A percentile compares a stretch with the other conserved stretches of the same genome.
Evolutionary conservation across 164 flowering plant species (phyloP).

Genomic region (Vitis vinifera): DNA sequence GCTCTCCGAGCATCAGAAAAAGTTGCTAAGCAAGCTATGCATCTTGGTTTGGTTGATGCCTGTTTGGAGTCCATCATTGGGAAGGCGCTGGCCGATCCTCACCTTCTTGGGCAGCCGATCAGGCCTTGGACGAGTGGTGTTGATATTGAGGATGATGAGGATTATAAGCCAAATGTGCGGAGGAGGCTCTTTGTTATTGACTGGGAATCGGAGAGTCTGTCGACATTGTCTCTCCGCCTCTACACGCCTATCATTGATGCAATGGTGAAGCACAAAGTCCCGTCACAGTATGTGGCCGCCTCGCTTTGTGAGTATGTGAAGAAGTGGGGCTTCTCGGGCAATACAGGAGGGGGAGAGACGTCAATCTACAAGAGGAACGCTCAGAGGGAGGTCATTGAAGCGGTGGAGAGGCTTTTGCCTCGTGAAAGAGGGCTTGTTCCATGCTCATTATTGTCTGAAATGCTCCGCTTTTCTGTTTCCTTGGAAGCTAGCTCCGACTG

Average conservation of each 20-base stretch:
- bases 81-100: constrained; percentile 49
- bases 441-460: constrained; percentile 49
- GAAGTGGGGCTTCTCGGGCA: constrained; percentile 34
- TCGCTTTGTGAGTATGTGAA: constrained; percentile 48
- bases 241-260: constrained; percentile 44
- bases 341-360: constrained; percentile 6
- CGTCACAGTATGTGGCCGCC: constrained; percentile 39
- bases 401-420: constrained; percentile 67
- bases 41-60: constrained; percentile 44
- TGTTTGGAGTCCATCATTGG: constrained; percentile 47
- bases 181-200: constrained; percentile 36
- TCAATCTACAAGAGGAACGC: constrained; percentile 24
- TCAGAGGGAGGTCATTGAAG: constrained; percentile 55
- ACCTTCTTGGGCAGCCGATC: constrained; percentile 60
- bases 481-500: constrained; percentile 51
- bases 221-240: constrained; percentile 35
- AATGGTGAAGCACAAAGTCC: constrained; percentile 39
- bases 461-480: constrained; percentile 46
- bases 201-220: constrained; percentile 50
- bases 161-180: constrained; percentile 33
- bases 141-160: constrained; percentile 15
- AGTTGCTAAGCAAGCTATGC: constrained; percentile 27
- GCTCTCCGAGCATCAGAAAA: constrained; percentile 39
- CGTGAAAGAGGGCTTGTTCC: constrained; percentile 41
- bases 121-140: constrained; percentile 12